Conservation (phyloP, 148 eudicot genomes). For the Rhododendron vialii region DNA sequence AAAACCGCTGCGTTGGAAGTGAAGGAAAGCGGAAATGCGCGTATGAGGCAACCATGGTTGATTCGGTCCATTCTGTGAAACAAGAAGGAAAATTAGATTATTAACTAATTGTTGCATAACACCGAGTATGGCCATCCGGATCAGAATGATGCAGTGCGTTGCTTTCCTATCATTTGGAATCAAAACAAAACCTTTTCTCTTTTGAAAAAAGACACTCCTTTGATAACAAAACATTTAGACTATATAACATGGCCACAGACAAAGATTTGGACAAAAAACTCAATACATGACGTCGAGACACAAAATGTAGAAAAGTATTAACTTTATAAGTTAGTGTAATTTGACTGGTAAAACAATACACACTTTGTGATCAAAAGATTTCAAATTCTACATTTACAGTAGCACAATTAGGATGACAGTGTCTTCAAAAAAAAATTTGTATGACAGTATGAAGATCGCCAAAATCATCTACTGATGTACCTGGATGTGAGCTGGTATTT, state of each 20-base stretch:
- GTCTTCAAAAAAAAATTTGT: neutral
- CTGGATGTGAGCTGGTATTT: conserved; percentile 45
- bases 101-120: neutral
- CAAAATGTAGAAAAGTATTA: neutral
- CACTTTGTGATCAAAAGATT: neutral
- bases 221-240: neutral
- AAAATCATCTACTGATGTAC: conserved; percentile 8
- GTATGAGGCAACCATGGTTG: conserved; percentile 35
- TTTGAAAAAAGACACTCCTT: neutral
- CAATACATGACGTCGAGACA: neutral
- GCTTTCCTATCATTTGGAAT: neutral
- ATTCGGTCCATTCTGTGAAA: conserved; percentile 38
- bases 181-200: neutral
- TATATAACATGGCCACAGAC: neutral
- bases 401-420: neutral
- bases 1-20: conserved; percentile 39
- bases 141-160: neutral
- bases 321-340: neutral
- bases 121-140: neutral
- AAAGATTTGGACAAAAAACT: neutral
- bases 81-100: neutral
- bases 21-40: conserved; percentile 42
- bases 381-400: neutral
- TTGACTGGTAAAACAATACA: neutral
- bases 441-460: neutral